phyloP scores from a whole-genome alignment of 192 early-diverging fungal species.

The Helicostylum pulchrum region DNA sequence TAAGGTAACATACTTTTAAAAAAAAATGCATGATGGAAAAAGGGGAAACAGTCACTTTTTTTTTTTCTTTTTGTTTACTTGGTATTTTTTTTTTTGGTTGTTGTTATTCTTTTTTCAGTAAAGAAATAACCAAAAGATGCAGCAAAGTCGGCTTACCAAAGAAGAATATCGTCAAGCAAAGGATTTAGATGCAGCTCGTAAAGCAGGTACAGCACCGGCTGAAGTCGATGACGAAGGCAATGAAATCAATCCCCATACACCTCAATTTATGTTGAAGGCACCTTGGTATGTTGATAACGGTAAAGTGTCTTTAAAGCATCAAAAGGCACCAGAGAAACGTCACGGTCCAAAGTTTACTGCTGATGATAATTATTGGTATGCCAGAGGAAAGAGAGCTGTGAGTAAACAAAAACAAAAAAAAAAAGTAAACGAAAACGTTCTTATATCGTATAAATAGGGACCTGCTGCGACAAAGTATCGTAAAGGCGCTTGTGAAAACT shows the following conservation, averaged over 20 bases:
- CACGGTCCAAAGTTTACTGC: constrained; percentile 29
- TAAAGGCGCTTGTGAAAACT: constrained; percentile 97
- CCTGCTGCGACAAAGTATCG: constrained; percentile 87
- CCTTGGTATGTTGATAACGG: constrained; percentile 92
- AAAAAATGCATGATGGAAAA: too few relatives aligned
- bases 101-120: too few relatives aligned
- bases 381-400: constrained; percentile 67
- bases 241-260: constrained; percentile 98
- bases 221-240: constrained; percentile 84
- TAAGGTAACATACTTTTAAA: too few relatives aligned
- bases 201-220: constrained; percentile 87
- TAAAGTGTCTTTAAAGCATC: constrained; percentile 84
- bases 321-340: constrained; percentile 53
- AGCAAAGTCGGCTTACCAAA: constrained; percentile 65
- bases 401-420: constrained; percentile 3
- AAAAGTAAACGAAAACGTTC: background rate
- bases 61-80: too few relatives aligned
- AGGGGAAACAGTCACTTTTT: too few relatives aligned
- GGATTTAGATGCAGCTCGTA: constrained; percentile 93
- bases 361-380: constrained; percentile 63
- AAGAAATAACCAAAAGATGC: background rate
- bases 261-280: constrained; percentile 92
- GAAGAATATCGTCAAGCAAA: constrained; percentile 91
- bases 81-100: too few relatives aligned
- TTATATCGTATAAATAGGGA: constrained; percentile 40